Evolutionary conservation across 345 rosid genomes (phyloP), one percentile per base, ranked within the genome.

Genomic region (Triadica sebifera): DNA sequence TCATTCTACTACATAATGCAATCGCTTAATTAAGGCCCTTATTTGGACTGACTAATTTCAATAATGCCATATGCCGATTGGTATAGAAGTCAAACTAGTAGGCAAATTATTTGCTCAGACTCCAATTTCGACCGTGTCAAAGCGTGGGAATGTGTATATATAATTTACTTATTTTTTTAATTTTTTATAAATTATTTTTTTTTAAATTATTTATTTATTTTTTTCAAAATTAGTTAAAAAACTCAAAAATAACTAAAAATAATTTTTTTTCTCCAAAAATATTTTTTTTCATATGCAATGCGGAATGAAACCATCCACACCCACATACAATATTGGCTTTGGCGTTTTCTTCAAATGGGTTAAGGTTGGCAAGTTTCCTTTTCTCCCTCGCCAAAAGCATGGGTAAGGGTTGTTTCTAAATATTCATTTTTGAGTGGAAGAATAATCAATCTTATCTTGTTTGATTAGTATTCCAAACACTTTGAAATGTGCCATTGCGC

Each of bases 371-470:
- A 22, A 65, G 37, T 13, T 6, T 74, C 55, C 52, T 5, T 56
- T 25, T 41, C 49, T 43, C 39, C 20, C 15, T 62, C 64, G 76
- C 72, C 75, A 51, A 79, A 79, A 12, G 55, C 22, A 16, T 65
- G 39, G 69, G 34, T 20, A 57, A 57, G 12, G 10, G 34, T 46
- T 50, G 73, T 79, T 74, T 72, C 68, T 45, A 67, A 29, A 29
- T 29, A 29, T 29, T 29, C 34, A 29, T 29, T 56, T 69, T 39
- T 69, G 12, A 76, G 78, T 72, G 80, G 76, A 52, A 39, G 81
- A 82, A 70, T 78, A 81, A 73, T 76, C 75, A 64, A 53, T 39
- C 61, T 79, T 74, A 64, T 80, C 81, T 43, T 55, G 58, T 25
- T 20, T 63, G 37, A 60, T 53, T 73, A 45, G 12, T 67, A 78